These are phyloP conservation scores for Ceratobasidium papillatum DNA, from an alignment of 1,284 basidiomycete species.

Conservation along the genomic window DNA sequence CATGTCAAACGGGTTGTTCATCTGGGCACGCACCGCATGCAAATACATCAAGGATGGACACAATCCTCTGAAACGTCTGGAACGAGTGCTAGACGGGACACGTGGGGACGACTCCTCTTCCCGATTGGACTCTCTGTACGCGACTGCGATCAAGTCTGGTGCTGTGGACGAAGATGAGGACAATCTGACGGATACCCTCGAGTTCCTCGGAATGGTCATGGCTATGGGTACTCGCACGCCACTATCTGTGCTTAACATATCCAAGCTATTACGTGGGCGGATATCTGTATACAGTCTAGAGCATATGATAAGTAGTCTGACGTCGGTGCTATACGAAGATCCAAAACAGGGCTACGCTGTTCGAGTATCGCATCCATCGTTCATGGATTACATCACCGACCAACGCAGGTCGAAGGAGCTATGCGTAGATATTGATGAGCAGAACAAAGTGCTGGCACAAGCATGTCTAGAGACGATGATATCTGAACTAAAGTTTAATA, in stretches of 20 bases:
- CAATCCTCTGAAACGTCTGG: not conserved
- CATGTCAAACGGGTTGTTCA: constrained; percentile 14
- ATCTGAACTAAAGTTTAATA: not conserved
- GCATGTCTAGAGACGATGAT: constrained; percentile 11
- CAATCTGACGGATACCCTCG: not conserved
- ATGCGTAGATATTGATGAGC: not conserved
- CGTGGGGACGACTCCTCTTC: not conserved
- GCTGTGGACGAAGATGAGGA: not conserved
- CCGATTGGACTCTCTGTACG: not conserved
- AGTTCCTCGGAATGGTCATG: constrained; percentile 23
- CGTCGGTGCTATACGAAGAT: constrained; percentile 26
- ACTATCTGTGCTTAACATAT: not conserved
- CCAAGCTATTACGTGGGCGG: not conserved
- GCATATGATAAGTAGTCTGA: not conserved
- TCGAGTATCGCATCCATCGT: constrained; percentile 36
- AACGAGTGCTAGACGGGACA: not conserved
- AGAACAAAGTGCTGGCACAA: constrained; percentile 3
- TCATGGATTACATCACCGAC: constrained; percentile 25
- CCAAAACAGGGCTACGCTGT: not conserved
- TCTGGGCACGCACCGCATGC: constrained; percentile 31
- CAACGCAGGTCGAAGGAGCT: constrained; percentile 1
- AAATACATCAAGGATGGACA: not conserved
- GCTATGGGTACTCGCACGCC: constrained; percentile 9
- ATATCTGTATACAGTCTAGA: not conserved
- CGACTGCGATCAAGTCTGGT: not conserved